Evolutionary conservation across 2,329 filamentous ascomycete genomes (phyloP).

Genomic region (Pseudocercospora pini-densiflorae): DNA sequence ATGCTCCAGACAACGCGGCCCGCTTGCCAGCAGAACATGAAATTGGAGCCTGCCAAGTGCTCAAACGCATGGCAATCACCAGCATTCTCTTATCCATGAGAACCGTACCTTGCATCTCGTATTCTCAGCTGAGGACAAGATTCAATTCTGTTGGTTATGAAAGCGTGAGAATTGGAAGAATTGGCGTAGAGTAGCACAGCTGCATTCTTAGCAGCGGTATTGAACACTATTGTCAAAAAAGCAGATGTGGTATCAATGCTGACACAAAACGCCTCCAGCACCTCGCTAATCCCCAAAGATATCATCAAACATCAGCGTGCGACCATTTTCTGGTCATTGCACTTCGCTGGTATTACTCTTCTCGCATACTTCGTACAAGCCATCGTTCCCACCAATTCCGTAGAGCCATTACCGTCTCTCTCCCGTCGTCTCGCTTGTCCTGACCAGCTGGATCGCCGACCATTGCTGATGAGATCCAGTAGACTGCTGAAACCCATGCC

Average conservation of each 20-base stretch:
- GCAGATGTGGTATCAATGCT: conserved; percentile 19
- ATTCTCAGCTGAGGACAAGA: background rate
- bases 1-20: background rate
- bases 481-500: conserved; percentile 63
- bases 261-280: conserved; percentile 20
- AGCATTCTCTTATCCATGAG: background rate
- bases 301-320: conserved; percentile 10
- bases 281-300: conserved; percentile 20
- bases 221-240: conserved; percentile 9
- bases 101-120: background rate
- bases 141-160: background rate
- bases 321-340: background rate
- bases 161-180: background rate
- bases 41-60: background rate
- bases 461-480: conserved; percentile 59
- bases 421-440: conserved; percentile 64
- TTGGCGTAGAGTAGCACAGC: conserved; percentile 2
- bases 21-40: background rate
- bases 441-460: conserved; percentile 65
- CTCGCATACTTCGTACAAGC: conserved; percentile 45
- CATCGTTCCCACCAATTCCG: conserved; percentile 65
- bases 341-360: conserved; percentile 23
- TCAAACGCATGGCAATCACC: background rate
- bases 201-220: conserved; percentile 2
- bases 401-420: conserved; percentile 62